Evolutionary conservation across 1,284 basidiomycete genomes (phyloP).

Genomic region (Trametes versicolor): DNA sequence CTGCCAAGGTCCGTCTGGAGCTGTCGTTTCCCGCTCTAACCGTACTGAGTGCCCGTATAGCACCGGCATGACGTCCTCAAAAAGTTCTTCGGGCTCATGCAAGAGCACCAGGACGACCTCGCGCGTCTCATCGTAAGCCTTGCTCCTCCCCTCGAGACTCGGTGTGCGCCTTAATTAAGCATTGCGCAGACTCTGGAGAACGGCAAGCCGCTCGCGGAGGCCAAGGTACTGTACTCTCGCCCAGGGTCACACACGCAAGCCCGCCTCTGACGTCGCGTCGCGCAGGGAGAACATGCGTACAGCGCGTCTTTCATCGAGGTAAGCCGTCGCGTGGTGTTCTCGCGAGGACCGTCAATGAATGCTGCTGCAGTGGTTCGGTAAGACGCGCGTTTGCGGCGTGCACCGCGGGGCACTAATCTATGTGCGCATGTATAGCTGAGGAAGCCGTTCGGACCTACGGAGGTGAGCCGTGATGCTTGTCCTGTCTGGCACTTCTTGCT

Average conservation of each 20-base stretch:
- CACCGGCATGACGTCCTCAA: constrained; percentile 82
- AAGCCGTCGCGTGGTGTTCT: constrained; percentile 35
- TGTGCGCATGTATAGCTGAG: constrained; percentile 64
- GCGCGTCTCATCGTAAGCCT: constrained; percentile 77
- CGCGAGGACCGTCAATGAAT: constrained; percentile 3
- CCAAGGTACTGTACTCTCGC: constrained; percentile 59
- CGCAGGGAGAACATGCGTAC: constrained; percentile 82
- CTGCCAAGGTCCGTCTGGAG: constrained; percentile 69
- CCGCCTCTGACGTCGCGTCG: background rate
- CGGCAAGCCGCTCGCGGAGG: constrained; percentile 88
- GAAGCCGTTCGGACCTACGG: constrained; percentile 90
- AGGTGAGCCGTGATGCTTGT: constrained; percentile 52
- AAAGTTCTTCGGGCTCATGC: constrained; percentile 79
- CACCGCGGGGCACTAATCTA: background rate
- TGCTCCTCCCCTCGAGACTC: background rate
- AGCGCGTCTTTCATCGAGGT: constrained; percentile 90
- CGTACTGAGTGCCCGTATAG: constrained; percentile 46
- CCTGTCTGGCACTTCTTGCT: background rate
- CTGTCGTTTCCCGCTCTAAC: background rate
- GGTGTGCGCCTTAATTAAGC: background rate
- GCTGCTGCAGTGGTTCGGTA: constrained; percentile 77
- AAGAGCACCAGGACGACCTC: constrained; percentile 84
- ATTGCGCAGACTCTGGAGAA: constrained; percentile 89
- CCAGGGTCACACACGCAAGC: background rate
- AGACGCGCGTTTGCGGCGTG: constrained; percentile 33